phyloP scores from a whole-genome alignment of 306 rosid genomes.

The Ammopiptanthus mongolicus region DNA sequence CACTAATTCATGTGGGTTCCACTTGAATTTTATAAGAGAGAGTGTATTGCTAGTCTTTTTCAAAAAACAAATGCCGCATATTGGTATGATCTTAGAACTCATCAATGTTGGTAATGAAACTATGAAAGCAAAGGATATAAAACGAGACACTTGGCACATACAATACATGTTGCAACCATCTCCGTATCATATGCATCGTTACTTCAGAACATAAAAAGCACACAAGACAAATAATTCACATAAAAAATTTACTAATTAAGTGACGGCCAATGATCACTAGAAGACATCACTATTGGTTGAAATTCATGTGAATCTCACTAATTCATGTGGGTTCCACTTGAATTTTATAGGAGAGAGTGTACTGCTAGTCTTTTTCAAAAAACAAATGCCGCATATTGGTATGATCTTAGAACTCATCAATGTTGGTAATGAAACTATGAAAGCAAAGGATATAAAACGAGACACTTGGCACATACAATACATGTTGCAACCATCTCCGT shows the following conservation, averaged over 20 bases:
- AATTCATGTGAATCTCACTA: too few relatives aligned
- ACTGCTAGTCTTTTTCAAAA: too few relatives aligned
- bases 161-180: neutral
- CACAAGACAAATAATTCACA: neutral
- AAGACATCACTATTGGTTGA: too few relatives aligned
- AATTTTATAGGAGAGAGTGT: too few relatives aligned
- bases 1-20: too few relatives aligned
- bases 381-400: neutral
- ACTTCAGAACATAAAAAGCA: neutral
- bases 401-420: slow-evolving; percentile 13
- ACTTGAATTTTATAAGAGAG: too few relatives aligned
- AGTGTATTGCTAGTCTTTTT: too few relatives aligned
- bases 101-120: neutral
- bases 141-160: neutral
- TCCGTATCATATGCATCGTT: neutral
- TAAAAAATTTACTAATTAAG: neutral
- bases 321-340: too few relatives aligned
- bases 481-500: neutral
- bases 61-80: too few relatives aligned
- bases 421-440: neutral
- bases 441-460: neutral
- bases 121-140: neutral
- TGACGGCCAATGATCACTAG: slow-evolving; percentile 5
- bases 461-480: neutral
- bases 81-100: too few relatives aligned